Evolutionary conservation across 306 rosid species (phyloP).

Genomic region (Bauhinia variegata): DNA sequence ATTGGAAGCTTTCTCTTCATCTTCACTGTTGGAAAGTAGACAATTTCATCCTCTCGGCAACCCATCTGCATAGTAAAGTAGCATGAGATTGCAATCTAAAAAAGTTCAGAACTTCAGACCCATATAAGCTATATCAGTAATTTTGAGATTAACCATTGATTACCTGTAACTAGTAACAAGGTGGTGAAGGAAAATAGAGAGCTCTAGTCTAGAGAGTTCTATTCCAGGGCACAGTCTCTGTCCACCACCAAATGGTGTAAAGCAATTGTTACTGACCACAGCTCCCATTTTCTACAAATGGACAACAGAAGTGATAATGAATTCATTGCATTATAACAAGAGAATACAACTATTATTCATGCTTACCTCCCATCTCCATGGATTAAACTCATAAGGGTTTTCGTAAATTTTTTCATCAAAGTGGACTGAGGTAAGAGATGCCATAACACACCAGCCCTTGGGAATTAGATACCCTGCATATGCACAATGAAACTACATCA

Average conservation of each 20-base stretch:
- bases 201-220: constrained; percentile 78
- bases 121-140: too few species aligned
- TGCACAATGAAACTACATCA: constrained; percentile 5
- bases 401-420: constrained; percentile 62
- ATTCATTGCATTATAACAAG: neutral
- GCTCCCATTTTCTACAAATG: constrained; percentile 38
- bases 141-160: neutral
- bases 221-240: constrained; percentile 91
- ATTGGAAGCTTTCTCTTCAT: constrained; percentile 80
- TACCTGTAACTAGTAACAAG: constrained; percentile 69
- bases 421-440: constrained; percentile 83
- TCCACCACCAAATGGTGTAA: constrained; percentile 93
- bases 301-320: neutral
- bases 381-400: constrained; percentile 75
- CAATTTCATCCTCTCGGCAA: constrained; percentile 66
- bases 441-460: constrained; percentile 73
- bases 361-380: constrained; percentile 93
- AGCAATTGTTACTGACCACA: constrained; percentile 48
- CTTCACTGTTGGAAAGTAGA: constrained; percentile 81
- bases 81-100: constrained; percentile 6
- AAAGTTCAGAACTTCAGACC: neutral
- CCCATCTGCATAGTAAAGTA: constrained; percentile 56
- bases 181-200: constrained; percentile 68
- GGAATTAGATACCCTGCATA: constrained; percentile 75
- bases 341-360: neutral